Base-by-base conservation (phyloP, 345 rosid genomes). In the Hirschfeldia incana region DNA sequence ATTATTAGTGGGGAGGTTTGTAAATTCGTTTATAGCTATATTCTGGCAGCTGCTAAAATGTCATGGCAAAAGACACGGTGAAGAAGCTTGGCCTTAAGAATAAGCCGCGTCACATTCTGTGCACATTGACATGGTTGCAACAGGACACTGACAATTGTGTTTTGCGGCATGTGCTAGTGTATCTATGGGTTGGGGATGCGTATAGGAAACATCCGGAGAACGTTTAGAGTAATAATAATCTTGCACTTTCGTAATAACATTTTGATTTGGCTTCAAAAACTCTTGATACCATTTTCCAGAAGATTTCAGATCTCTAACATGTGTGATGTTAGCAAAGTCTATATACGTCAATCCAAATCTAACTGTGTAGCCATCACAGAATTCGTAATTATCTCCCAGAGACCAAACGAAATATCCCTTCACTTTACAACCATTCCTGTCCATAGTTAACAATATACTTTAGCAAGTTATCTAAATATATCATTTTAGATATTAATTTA, bases 351-450 rank as follows among this genome's bases (percentile, higher is more conserved):
- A 49, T n/a, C 65, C 78, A 39, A 55, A 75, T 65, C 72, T 15
- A 15, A 75, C 78, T 53, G 72, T 66, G 17, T 64, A 75, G 17
- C 73, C 78, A 34, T 65, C 65, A 36, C 78, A 53, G 17, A 66
- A 75, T 37, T 75, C 72, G 27, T 65, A 75, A 34, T 75, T 75
- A 37, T 75, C 78, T 39, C 51, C 68, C 3, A 66, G n/a, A 5
- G 65, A 66, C 78, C 78, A 75, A 17, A 57, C 78, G 57, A 75
- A 74, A 44, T 64, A 74, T 46, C 78, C 78, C 55, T 65, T 74
- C 70, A 74, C 70, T 15, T 74, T 12, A 65, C 70, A 74, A 49
- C 78, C 78, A 46, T 74, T 16, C 30, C 78, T 74, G 71, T 46
- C 1, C 17, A 74, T 5, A 15, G 42, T 42, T 55, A 17, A 17